These are phyloP conservation scores for Fistulinella prunicolor DNA, from an alignment of 768 basidiomycete species.

Conservation along the genomic window DNA sequence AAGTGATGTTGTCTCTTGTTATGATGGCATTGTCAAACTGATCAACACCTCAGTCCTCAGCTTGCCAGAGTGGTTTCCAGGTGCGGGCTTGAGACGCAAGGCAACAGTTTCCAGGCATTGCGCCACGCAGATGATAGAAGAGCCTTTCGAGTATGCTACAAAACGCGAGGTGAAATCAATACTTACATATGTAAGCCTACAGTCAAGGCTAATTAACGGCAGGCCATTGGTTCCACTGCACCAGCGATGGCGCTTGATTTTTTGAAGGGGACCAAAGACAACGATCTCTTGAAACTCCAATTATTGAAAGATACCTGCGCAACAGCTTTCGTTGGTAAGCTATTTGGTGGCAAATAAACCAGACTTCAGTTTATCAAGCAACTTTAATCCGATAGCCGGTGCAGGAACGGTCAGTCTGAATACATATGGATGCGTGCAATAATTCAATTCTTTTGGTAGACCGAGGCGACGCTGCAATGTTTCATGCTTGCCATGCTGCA, in stretches of 20 bases:
- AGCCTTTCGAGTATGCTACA: slow-evolving; percentile 14
- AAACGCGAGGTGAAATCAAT: slow-evolving; percentile 9
- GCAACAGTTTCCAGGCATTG: slow-evolving; percentile 8
- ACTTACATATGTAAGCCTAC: neutral
- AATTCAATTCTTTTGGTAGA: slow-evolving; percentile 2
- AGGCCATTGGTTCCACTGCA: slow-evolving; percentile 11
- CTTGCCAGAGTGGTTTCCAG: slow-evolving; percentile 25
- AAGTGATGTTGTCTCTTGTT: neutral
- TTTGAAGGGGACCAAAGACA: neutral
- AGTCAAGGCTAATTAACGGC: neutral
- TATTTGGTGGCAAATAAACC: neutral
- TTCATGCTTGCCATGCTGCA: slow-evolving; percentile 35
- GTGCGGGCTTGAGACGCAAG: slow-evolving; percentile 26
- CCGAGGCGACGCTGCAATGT: slow-evolving; percentile 6
- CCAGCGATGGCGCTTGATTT: slow-evolving; percentile 15
- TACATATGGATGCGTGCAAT: neutral
- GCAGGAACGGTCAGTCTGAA: slow-evolving; percentile 16
- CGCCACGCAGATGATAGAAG: slow-evolving; percentile 11
- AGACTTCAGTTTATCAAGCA: neutral
- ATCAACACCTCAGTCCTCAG: slow-evolving; percentile 14
- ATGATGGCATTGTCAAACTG: neutral
- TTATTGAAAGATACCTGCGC: slow-evolving; percentile 10
- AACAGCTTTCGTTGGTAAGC: slow-evolving; percentile 19
- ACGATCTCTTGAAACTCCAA: slow-evolving; percentile 11
- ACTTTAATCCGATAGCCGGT: slow-evolving; percentile 11